Evolutionary conservation across 805 yeast species (phyloP), one percentile per base, ranked within the genome.

Genomic region (Kluyveromyces aestuarii): DNA sequence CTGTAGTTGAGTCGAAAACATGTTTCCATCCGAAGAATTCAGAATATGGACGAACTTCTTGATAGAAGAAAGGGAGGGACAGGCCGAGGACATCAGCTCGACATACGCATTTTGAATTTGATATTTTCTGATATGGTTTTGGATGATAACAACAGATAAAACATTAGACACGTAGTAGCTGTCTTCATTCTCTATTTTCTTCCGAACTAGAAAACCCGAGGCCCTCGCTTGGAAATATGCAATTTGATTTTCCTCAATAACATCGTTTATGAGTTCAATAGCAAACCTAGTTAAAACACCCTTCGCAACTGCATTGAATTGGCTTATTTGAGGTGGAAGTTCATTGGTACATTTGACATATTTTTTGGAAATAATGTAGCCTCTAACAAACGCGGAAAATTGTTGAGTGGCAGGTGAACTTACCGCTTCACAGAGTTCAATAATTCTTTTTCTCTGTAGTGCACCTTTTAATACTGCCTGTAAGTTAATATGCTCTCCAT

Each of bases 1-100:
- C 43, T 86, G 86, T 40, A 89, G 67, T 48, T 75, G 77, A 52
- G 84, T 72, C 51, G 84, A 83, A 46, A 81, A 85, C 60, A 82
- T 82, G 58, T 87, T 96, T 13, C 74, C 71, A 47, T 83, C 87
- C 51, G 78, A 80, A 53, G 82, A 88, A 50, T 84, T 82, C 41
- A 93, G 67, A 40, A 93, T 66, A 55, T 80, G 78, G 2, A 90
- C 85, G 66, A 89, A 93, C 49, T 80, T 81, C 56, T 81, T 77
- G 21, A 93, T 82, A 0, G 87, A 85, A 33, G 81, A 68, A 44
- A 93, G 67, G 0, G 95, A 85, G 0, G 98, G 97, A 57, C 85
- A 82, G 37, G 75, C 76, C 63, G 77, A 80, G 9, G 77, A 75
- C 44, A 87, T 77, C 49, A 93, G 70, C 2, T 86, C 77, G 50